Base-by-base conservation (phyloP, 208 protist species). In the Crithidia thermophila region DNA sequence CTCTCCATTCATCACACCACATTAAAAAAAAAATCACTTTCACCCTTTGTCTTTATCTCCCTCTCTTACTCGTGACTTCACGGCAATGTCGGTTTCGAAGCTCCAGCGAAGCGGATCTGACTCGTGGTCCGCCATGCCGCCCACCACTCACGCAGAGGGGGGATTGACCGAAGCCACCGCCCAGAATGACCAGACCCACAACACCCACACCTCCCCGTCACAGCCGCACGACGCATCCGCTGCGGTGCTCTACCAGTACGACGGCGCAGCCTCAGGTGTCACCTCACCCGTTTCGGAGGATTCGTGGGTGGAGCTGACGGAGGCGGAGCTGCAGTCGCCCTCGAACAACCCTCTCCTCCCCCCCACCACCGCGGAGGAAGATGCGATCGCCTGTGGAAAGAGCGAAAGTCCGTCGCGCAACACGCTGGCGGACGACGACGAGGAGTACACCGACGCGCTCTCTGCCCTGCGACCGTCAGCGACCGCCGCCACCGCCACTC, bases 241-340 rank as follows among this genome's bases (percentile, higher is more conserved):
- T 18, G 13, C 40, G 16, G 40, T n/a, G 16, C 40, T 20, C 9
- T 18, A n/a, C n/a, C n/a, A n/a, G n/a, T n/a, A n/a, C n/a, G n/a
- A n/a, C n/a, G n/a, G n/a, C n/a, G n/a, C n/a, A n/a, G n/a, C n/a
- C n/a, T n/a, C n/a, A n/a, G n/a, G n/a, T n/a, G n/a, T n/a, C n/a
- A 10, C 45, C 18, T 74, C 51, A 34, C 21, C 46, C 28, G 47
- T 39, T 11, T 62, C 67, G 5, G 49, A 51, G 0, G 67, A 74
- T 3, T 74, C 67, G 50, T 74, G 67, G 67, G 67, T 67, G 34
- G 67, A 74, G 59, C 9, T 74, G 49, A 66, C 39, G 20, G 37
- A 7, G 39, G 43, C 49, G 40, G 57, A 66, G 67, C 43, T 62
- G 27, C 9, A 64, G 46, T 31, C 45, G 42, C 30, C 20, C 14